Percentiles rank a stretch among this genome's conserved stretches.
Conservation (phyloP, 2,329 filamentous ascomycete genomes). For the Cordyceps pruinosa region DNA sequence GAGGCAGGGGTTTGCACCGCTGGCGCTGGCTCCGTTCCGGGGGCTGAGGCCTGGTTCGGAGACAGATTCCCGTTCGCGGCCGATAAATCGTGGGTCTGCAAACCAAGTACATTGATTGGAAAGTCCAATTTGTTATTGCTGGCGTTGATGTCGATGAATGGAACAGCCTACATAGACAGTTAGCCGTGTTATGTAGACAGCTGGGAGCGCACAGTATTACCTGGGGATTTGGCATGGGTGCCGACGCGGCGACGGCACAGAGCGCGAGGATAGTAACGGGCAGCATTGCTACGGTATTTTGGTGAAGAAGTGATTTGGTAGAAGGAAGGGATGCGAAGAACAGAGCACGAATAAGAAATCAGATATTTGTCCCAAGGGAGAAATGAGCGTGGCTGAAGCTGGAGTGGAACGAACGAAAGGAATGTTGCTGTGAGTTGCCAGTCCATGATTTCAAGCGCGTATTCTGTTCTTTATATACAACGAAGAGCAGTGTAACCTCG, state of each 20-base stretch:
- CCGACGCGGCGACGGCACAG: neutral
- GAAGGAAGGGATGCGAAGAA: too few species aligned
- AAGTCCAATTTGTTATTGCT: neutral
- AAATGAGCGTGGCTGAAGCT: neutral
- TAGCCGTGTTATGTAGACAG: neutral
- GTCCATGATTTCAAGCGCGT: neutral
- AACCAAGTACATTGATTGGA: neutral
- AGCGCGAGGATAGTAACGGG: neutral
- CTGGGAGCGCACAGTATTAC: too few species aligned
- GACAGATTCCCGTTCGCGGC: conserved; percentile 2
- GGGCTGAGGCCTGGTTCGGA: neutral
- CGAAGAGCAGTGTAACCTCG: too few species aligned
- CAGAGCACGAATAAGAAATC: neutral
- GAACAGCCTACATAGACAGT: neutral
- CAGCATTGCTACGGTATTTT: neutral
- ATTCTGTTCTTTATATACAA: neutral
- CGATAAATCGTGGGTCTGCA: conserved; percentile 1
- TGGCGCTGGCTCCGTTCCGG: neutral
- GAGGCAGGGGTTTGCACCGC: neutral
- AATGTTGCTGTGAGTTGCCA: neutral
- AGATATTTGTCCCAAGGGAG: neutral
- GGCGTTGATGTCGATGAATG: neutral
- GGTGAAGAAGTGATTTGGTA: neutral
- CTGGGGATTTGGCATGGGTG: neutral
- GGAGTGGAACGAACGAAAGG: neutral